Evolutionary conservation across 2,329 filamentous ascomycete species (phyloP), one percentile per base, ranked within the genome.

Genomic region (Aspergillus sp.): DNA sequence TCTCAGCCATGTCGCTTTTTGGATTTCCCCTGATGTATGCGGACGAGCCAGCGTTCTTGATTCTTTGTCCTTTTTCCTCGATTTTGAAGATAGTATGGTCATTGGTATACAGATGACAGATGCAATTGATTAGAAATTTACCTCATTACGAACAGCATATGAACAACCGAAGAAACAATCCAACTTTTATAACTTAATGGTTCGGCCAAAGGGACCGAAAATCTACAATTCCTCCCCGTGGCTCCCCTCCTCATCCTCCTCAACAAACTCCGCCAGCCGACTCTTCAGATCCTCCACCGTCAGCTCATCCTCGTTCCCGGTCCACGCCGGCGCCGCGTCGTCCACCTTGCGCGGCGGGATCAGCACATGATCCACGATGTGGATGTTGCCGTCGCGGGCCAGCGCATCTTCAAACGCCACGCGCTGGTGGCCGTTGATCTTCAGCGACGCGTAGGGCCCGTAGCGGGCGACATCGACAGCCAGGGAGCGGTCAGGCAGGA

Each of bases 301-400:
- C 50, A 60, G 50, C 47, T 57, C 53, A 36, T 52, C 51, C 17
- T 52, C 56, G 16, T 53, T 49, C 11, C 34, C 47, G n/a, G 43
- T 17, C 14, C 50, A 51, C 29, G 50, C 38, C 32, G 36, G 19
- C 34, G 41, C 23, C 11, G 36, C 47, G 17, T 51, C 43, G 38
- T 44, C 48, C 40, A 57, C 47, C 56, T 78, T 79, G 71, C 82
- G 85, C 1, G 91, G 89, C 40, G 92, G 92, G 58, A 97, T 84
- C 52, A 95, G 74, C 0, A 96, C 84, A 52, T 80, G 80, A 45
- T 81, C 79, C 0, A 94, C 78, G 14, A 93, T 85, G 52, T 96
- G 92, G 34, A 96, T 82, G 13, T 93, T 91, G 29, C 92, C 92
- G 66, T 96, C 89, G 64, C 80, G 82, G 0, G 87, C 88, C 50